These are phyloP conservation scores for Petunia secreta DNA, from an alignment of 257 asterid genomes.

Conservation along the genomic window DNA sequence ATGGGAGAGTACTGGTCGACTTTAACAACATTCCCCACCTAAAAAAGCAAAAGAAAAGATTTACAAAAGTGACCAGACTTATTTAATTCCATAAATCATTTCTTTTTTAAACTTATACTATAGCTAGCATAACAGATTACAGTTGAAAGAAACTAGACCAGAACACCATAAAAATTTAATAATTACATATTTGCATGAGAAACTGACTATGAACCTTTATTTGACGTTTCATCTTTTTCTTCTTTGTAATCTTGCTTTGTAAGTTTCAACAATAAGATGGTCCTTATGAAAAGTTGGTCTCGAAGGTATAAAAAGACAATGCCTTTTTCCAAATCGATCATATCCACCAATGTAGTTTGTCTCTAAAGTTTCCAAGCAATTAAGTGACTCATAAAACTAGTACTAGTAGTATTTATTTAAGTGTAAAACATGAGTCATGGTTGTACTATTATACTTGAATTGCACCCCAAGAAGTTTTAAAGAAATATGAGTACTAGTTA, in stretches of 20 bases:
- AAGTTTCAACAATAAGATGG: not conserved
- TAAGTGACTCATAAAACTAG: not conserved
- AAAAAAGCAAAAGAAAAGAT: too few species aligned
- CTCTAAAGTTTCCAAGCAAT: conserved; percentile 11
- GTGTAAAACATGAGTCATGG: not conserved
- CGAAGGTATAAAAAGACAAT: not conserved
- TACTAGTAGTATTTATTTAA: not conserved
- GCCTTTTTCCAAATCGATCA: conserved; percentile 8
- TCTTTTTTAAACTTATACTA: too few species aligned
- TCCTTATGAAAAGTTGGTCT: not conserved
- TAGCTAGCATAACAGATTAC: too few species aligned
- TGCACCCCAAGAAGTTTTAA: not conserved
- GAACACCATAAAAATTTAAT: too few species aligned
- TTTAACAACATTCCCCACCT: too few species aligned
- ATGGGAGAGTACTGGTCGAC: too few species aligned
- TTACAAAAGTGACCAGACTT: too few species aligned
- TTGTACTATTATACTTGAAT: conserved; percentile 3
- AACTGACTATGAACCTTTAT: not conserved
- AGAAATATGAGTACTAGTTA: conserved; percentile 3
- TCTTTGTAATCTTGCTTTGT: not conserved
- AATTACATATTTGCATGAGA: not conserved
- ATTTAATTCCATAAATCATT: too few species aligned
- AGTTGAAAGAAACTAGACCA: too few species aligned
- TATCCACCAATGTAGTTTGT: not conserved
- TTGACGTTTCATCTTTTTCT: not conserved